Conservation (phyloP, 2,329 filamentous ascomycete genomes). For the Neospermospora avenae region DNA sequence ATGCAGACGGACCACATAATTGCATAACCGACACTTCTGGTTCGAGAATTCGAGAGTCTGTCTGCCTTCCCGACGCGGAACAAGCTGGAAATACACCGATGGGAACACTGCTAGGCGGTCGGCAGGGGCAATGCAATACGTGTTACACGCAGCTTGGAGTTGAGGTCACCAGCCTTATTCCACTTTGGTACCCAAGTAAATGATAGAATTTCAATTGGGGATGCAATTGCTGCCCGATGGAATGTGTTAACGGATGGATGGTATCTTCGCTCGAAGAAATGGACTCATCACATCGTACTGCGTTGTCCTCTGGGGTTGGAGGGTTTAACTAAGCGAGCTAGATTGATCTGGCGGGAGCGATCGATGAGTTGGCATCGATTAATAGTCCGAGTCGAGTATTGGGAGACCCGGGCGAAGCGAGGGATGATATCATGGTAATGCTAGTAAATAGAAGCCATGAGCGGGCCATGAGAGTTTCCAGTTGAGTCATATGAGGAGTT, state of each 20-base stretch:
- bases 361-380: not conserved
- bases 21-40: not conserved
- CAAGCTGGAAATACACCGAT: not conserved
- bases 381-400: not conserved
- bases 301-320: not conserved
- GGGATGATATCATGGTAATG: not conserved
- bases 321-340: not conserved
- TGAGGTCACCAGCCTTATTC: conserved; percentile 9
- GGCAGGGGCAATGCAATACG: conserved; percentile 4
- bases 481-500: too few species aligned
- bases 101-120: not conserved
- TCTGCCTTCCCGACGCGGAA: not conserved
- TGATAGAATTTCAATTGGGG: not conserved
- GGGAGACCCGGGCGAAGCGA: not conserved
- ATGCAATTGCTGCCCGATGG: conserved; percentile 9
- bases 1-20: not conserved
- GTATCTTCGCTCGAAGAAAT: not conserved
- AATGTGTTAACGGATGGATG: not conserved
- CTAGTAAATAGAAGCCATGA: too few species aligned
- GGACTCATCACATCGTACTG: not conserved
- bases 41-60: not conserved
- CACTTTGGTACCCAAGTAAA: not conserved
- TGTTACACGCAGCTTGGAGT: conserved; percentile 4
- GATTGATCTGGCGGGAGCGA: not conserved
- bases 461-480: too few species aligned